Base-by-base conservation (phyloP, 2,329 filamentous ascomycete genomes). In the Sporothrix brunneoviolacea region DNA sequence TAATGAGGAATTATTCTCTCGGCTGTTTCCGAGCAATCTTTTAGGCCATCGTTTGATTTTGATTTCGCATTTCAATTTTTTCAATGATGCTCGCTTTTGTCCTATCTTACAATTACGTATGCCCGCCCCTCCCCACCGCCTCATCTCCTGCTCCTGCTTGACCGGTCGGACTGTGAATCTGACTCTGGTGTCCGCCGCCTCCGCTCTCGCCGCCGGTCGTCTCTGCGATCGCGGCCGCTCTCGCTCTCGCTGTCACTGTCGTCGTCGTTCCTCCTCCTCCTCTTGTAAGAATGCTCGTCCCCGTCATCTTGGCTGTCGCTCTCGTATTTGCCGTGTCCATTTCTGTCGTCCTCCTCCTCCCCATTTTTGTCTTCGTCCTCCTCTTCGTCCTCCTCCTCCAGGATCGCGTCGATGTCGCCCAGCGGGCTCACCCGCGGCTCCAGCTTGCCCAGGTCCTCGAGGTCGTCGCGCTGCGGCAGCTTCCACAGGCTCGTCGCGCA, bases 401-500 rank as follows among this genome's bases (percentile, higher is more conserved):
- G 67, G 57, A 89, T 63, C 56, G 83, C 83, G 58, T 91, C 87
- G 50, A 91, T 74, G 58, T 90, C 88, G 1, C 86, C 88, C 53
- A 97, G 67, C 32, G 89, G 83, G 66, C 91, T 96, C 32, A 88
- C 79, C 57, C 91, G 79, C 44, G 90, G 86, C 63, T 96, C 91
- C 61, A 98, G 63, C 61, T 91, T 68, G 58, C 95, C 93, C 65
- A 95, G 64, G 65, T 98, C 93, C 70, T 98, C 93, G 57, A 98
- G 65, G 46, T 88, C 77, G 57, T 86, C 82, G 59, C 93, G 76
- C 53, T 82, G 82, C 4, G 91, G 88, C 75, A 98, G 78, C 71
- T 95, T 95, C 83, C 89, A 94, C 59, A 98, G 64, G 62, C 84
- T 94, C 3, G 93, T 97, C 33, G 84, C 91, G 64, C 91, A 97